Conservation (phyloP, 2,329 filamentous ascomycete genomes). For the Xylogone sp. region DNA sequence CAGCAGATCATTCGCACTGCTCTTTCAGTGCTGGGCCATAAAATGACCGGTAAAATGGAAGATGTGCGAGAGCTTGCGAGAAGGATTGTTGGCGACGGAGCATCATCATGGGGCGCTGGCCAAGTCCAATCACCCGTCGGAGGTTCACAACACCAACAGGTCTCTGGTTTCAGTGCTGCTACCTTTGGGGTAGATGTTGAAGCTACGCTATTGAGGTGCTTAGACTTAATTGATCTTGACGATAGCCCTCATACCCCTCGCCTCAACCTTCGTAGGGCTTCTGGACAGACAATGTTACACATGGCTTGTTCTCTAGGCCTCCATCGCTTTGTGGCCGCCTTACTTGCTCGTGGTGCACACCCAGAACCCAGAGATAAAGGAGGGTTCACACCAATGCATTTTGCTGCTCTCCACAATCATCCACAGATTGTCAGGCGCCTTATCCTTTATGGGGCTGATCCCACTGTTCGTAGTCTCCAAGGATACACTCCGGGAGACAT, state of each 20-base stretch:
- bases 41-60: constrained; percentile 60
- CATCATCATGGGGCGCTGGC: constrained; percentile 43
- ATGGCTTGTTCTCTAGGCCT: constrained; percentile 73
- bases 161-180: constrained; percentile 36
- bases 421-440: constrained; percentile 72
- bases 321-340: constrained; percentile 69
- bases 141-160: constrained; percentile 40
- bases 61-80: constrained; percentile 60
- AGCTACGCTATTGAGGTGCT: constrained; percentile 57
- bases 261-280: constrained; percentile 61
- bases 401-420: constrained; percentile 74
- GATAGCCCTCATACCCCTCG: constrained; percentile 65
- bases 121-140: constrained; percentile 37
- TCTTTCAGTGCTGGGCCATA: constrained; percentile 58
- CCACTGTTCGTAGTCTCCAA: constrained; percentile 63
- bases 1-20: constrained; percentile 66
- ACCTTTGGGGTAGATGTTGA: constrained; percentile 29
- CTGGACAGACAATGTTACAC: constrained; percentile 78
- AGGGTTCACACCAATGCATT: constrained; percentile 78
- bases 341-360: constrained; percentile 75
- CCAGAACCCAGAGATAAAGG: constrained; percentile 71
- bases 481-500: constrained; percentile 71
- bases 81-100: constrained; percentile 51
- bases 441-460: constrained; percentile 69
- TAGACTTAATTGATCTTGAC: constrained; percentile 77